Evolutionary conservation across 257 asterid species (phyloP).

Genomic region (Striga asiatica): DNA sequence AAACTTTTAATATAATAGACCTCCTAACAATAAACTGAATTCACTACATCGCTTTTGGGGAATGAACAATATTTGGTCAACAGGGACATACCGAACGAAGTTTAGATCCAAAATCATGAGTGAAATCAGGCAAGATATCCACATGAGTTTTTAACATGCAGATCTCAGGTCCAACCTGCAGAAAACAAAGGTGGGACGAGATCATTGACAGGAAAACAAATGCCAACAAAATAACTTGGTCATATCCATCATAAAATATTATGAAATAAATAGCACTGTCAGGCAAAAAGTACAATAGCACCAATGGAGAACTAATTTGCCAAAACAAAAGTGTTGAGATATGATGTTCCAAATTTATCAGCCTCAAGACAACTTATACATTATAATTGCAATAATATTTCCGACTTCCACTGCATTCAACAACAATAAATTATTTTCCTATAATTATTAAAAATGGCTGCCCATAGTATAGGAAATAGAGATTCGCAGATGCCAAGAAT

Average conservation of each 20-base stretch:
- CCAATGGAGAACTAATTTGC: not conserved
- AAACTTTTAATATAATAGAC: not conserved
- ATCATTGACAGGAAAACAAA: constrained; percentile 3
- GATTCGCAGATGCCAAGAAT: not conserved
- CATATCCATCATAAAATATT: not conserved
- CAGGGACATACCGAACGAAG: constrained; percentile 63
- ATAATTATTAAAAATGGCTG: not conserved
- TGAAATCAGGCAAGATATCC: constrained; percentile 90
- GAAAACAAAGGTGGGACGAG: constrained; percentile 14
- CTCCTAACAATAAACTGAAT: not conserved
- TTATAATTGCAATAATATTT: not conserved
- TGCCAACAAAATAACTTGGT: not conserved
- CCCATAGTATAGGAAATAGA: not conserved
- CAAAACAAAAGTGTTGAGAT: not conserved
- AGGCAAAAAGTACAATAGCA: not conserved
- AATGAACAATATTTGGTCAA: constrained; percentile 5
- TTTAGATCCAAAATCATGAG: constrained; percentile 80
- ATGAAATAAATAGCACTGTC: not conserved
- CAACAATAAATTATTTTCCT: not conserved
- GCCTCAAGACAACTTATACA: constrained; percentile 1
- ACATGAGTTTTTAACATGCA: constrained; percentile 97
- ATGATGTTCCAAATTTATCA: not conserved
- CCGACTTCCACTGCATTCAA: not conserved
- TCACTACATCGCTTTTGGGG: not conserved
- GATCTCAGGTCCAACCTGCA: constrained; percentile 98